A percentile compares a stretch with the other conserved stretches of the same genome.
phyloP scores from a whole-genome alignment of 179 eudicot species.

The Silene noctiflora region DNA sequence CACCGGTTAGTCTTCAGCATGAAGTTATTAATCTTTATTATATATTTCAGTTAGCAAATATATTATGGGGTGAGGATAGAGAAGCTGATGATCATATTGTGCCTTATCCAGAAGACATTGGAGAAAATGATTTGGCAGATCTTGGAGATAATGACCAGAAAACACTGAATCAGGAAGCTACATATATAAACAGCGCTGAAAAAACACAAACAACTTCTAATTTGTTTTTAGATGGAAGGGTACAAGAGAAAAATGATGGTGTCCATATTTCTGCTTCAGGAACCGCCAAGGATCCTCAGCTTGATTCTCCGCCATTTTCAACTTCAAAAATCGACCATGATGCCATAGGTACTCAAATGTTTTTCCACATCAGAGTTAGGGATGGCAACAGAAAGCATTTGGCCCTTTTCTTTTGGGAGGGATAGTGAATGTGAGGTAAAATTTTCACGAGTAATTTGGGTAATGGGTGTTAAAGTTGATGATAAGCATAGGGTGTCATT shows the following conservation, averaged over 20 bases:
- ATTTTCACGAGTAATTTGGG: not conserved
- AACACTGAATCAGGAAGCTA: constrained; percentile 33
- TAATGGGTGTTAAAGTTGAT: not conserved
- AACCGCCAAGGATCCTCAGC: constrained; percentile 33
- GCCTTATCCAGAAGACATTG: constrained; percentile 54
- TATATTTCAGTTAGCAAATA: constrained; percentile 56
- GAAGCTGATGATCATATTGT: constrained; percentile 76
- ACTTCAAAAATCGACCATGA: constrained; percentile 36
- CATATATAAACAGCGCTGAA: constrained; percentile 36
- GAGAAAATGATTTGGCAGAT: constrained; percentile 36
- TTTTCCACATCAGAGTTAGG: constrained; percentile 29
- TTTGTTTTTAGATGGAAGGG: constrained; percentile 7
- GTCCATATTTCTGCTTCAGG: constrained; percentile 19
- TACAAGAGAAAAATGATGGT: constrained; percentile 32
- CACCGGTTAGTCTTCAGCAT: not conserved
- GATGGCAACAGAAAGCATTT: constrained; percentile 24
- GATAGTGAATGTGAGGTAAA: constrained; percentile 14
- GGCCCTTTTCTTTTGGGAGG: constrained; percentile 10
- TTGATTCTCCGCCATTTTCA: constrained; percentile 36
- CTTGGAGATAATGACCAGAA: constrained; percentile 38
- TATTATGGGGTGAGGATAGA: constrained; percentile 76
- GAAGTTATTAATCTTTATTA: not conserved
- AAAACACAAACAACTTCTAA: constrained; percentile 34
- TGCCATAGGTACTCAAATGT: constrained; percentile 39
- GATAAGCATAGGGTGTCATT: not conserved